phyloP scores from a whole-genome alignment of 2,329 filamentous ascomycete genomes.

The Colletotrichum euphorbiae region DNA sequence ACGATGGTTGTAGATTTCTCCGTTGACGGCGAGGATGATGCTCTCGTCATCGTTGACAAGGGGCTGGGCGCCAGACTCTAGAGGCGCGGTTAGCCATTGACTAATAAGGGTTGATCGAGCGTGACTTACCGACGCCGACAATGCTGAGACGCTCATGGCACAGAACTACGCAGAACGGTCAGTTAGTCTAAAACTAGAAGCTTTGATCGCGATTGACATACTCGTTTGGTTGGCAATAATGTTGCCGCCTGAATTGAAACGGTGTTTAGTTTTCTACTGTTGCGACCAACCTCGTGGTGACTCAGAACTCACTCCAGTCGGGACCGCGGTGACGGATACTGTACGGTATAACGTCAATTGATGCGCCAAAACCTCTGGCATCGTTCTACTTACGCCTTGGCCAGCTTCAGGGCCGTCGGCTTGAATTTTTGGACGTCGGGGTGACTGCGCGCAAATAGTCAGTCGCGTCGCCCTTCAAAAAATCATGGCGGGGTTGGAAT shows the following conservation, averaged over 20 bases:
- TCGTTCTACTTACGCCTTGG: conserved; percentile 81
- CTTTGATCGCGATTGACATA: conserved; percentile 58
- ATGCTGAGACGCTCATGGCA: conserved; percentile 98
- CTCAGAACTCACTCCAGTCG: conserved; percentile 88
- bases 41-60: conserved; percentile 90
- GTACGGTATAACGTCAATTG: conserved; percentile 55
- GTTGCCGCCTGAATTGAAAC: conserved; percentile 77
- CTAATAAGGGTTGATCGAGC: conserved; percentile 13
- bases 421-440: conserved; percentile 97
- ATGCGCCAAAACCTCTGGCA: conserved; percentile 32
- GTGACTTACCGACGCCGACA: conserved; percentile 86
- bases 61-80: conserved; percentile 95
- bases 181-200: conserved; percentile 37
- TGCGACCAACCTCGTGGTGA: conserved; percentile 33
- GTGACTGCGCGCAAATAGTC: conserved; percentile 65
- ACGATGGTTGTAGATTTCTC: conserved; percentile 99
- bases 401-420: conserved; percentile 90
- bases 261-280: conserved; percentile 46
- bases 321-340: conserved; percentile 96
- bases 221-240: conserved; percentile 91
- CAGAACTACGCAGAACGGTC: conserved; percentile 71
- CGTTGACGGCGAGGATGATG: conserved; percentile 95
- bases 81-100: conserved; percentile 40
- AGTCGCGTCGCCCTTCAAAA: conserved; percentile 40
- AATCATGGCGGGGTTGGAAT: conserved; percentile 48